Base-by-base conservation (phyloP, 768 basidiomycete genomes). In the Lentinus tigrinus region DNA sequence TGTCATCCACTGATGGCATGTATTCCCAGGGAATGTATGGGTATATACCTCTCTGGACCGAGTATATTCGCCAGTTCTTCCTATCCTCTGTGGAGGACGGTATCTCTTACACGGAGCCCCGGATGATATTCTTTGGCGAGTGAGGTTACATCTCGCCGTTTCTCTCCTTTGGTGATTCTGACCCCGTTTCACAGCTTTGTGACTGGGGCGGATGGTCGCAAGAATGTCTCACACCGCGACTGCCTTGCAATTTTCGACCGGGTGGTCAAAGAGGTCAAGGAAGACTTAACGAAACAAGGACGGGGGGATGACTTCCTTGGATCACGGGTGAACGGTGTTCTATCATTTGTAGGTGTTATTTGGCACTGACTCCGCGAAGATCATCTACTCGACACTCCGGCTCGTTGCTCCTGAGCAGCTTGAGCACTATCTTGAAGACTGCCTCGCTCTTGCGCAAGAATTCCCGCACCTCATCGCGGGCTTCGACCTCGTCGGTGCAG, bases 401-500 rank as follows among this genome's bases (percentile, higher is more conserved):
- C 72, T 78, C 58, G 75, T 87, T 44, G 74, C 80, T 1, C 70
- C 75, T 7, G 82, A 86, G 46, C 81, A 83, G 56, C 66, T 92
- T 13, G 79, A 81, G 27, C 82, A 79, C 79, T 85, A 85, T 67
- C 70, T 85, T n/a, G 85, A 88, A 55, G 90, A 93, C 63, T 89
- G 90, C 62, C 82, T 92, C 52, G 72, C 74, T 7, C 74, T 92
- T 58, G 91, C 89, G 70, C 81, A 87, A 67, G 81, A 83, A 54
- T 91, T 89, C 65, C 89, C 89, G 21, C 79, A 89, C 62, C 71
- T 89, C 37, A 86, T 92, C 46, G 81, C 82, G 40, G 89, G 88
- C 3, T 93, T 91, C 63, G 90, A 92, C 72, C 78, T 92, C 21
- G 89, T 91, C 19, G 89, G 89, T 4, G 77, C 85, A 46, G 89